These are phyloP conservation scores for Beauveria sp. DNA, from an alignment of 2,329 filamentous ascomycete species.

Conservation along the genomic window DNA sequence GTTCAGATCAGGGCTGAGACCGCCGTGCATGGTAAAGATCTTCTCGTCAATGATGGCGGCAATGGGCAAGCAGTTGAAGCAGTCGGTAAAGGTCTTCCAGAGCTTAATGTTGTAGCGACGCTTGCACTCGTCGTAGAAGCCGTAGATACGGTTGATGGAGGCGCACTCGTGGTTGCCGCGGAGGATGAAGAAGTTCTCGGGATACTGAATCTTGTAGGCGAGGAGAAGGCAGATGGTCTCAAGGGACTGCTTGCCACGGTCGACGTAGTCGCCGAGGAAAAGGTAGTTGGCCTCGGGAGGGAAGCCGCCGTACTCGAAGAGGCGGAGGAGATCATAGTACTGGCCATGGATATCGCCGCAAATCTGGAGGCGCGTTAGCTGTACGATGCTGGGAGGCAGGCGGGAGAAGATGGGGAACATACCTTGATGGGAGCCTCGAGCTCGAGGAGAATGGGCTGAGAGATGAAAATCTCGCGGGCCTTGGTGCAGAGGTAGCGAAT, in stretches of 20 bases:
- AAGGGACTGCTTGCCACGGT: constrained; percentile 97
- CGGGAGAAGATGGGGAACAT: constrained; percentile 24
- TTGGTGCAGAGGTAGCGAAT: constrained; percentile 98
- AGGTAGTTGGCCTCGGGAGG: constrained; percentile 98
- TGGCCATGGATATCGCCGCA: constrained; percentile 99
- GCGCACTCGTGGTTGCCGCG: constrained; percentile 99
- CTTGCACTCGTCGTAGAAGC: constrained; percentile 99
- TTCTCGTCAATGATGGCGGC: constrained; percentile 99
- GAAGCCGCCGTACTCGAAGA: constrained; percentile 98
- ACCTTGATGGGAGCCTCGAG: constrained; percentile 99
- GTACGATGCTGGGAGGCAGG: neutral
- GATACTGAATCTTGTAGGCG: constrained; percentile 99
- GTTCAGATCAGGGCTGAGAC: constrained; percentile 92
- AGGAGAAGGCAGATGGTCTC: constrained; percentile 96
- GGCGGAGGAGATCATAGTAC: constrained; percentile 93
- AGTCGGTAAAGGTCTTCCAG: constrained; percentile 99
- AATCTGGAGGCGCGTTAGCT: constrained; percentile 54
- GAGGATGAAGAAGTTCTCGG: constrained; percentile 98
- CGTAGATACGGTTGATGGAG: constrained; percentile 97
- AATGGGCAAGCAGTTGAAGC: constrained; percentile 98
- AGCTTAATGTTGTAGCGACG: constrained; percentile 98
- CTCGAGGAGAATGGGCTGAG: constrained; percentile 94
- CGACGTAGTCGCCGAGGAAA: constrained; percentile 97
- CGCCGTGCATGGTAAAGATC: constrained; percentile 99
- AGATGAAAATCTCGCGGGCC: constrained; percentile 98